Evolutionary conservation across 371 early-diverging fungal species (phyloP), one percentile per base, ranked within the genome.

Genomic region (Mortierella sp.): DNA sequence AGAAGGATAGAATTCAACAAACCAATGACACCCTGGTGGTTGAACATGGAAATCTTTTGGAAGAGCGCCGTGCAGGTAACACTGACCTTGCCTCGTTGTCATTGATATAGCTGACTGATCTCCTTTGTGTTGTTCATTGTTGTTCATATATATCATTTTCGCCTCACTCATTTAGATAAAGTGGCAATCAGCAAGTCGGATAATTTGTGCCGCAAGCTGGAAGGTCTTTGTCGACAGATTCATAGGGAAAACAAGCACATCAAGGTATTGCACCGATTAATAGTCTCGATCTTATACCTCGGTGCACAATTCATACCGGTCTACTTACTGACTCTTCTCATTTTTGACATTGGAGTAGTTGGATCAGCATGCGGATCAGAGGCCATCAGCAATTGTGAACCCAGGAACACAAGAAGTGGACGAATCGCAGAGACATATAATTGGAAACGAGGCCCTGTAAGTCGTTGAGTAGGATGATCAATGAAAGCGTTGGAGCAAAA

Each of bases 1-100:
- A 91, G 14, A 76, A 82, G 52, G 88, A 79, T 11, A 58, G 80
- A 57, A 74, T 91, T 28, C 92, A 91, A 70, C 82, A 85, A 60
- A 84, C 87, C 72, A 90, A 89, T 72, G 90, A 90, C 31, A 58
- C 79, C 11, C 52, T 91, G 34, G 77, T 81, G 75, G 85, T 76
- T 13, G 78, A 87, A 31, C 70, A 72, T 19, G 54, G 50, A 11
- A 80, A 65, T 8, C 70, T 74, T 19, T 16, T 72, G 57, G 77
- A 83, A 42, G 84, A 77, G n/a, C 77, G 73, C 7, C 77, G 63
- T 5, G 34, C 68, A 44, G 80, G 84, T 83, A 80, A 38, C 31
- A 4, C 21, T 19, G 0, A 19, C 24, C 13, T 31, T 9, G 60
- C 26, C 21, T 19, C 58, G 26, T 75, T 19, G 31, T 54, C 24